Percentiles rank a stretch among this genome's conserved stretches.
These are phyloP conservation scores for Sclerotinia trifoliorum DNA, from an alignment of 2,329 filamentous ascomycete genomes.

Conservation along the genomic window DNA sequence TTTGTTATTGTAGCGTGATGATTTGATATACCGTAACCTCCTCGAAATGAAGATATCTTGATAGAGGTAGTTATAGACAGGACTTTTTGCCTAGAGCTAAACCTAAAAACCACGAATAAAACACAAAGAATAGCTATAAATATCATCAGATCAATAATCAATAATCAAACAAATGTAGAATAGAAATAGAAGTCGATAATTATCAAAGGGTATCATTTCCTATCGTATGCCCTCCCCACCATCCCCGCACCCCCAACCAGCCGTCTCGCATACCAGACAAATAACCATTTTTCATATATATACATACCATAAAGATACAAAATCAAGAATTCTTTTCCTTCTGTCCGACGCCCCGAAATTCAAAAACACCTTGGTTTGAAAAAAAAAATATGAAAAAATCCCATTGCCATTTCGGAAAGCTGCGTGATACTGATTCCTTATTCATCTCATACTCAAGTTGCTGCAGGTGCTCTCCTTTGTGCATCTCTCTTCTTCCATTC, in stretches of 20 bases:
- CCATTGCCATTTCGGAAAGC: background rate
- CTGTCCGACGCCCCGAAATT: background rate
- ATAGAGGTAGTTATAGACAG: background rate
- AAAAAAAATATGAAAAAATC: no score
- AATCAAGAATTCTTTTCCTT: background rate
- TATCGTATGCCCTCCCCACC: background rate
- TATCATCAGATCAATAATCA: no score
- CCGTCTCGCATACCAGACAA: background rate
- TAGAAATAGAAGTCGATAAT: background rate
- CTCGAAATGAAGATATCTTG: background rate
- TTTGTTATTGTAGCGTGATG: no score
- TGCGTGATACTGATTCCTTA: background rate
- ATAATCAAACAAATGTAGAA: background rate
- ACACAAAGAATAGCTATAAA: no score
- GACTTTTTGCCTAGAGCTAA: no score
- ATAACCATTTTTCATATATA: background rate
- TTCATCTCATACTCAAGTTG: background rate
- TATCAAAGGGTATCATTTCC: constrained; percentile 12
- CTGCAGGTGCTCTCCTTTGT: constrained; percentile 23
- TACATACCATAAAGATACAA: background rate
- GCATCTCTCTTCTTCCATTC: constrained; percentile 64
- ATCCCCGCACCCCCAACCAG: no score
- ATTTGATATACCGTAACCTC: background rate
- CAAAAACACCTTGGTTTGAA: no score
- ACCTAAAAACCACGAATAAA: no score